A percentile compares a stretch with the other conserved stretches of the same genome.
phyloP scores from a whole-genome alignment of 352 stramenopile species.

The Phytophthora melonis region DNA sequence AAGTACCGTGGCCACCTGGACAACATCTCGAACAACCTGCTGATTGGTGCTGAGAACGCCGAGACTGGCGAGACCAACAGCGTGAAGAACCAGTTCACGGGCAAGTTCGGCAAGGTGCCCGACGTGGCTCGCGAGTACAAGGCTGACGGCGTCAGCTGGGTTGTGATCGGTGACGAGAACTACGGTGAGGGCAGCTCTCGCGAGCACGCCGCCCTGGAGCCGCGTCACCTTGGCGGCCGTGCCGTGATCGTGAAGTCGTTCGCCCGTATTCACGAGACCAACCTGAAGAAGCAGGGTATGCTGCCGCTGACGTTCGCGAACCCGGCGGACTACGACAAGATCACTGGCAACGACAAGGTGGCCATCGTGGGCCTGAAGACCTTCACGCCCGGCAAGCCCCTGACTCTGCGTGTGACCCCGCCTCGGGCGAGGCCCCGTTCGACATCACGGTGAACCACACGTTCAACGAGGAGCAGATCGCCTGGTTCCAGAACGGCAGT shows the following conservation, averaged over 20 bases:
- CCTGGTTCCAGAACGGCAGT: constrained; percentile 95
- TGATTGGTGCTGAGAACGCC: constrained; percentile 94
- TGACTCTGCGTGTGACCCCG: constrained; percentile 87
- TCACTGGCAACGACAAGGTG: constrained; percentile 93
- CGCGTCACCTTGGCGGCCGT: constrained; percentile 90
- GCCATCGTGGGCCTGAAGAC: constrained; percentile 88
- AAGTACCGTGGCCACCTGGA: constrained; percentile 95
- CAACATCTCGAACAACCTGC: constrained; percentile 96
- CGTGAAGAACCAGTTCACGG: constrained; percentile 92
- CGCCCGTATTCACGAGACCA: constrained; percentile 95
- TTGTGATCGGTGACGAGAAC: constrained; percentile 95
- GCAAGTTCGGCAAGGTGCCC: constrained; percentile 91
- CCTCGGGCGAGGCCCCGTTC: constrained; percentile 69
- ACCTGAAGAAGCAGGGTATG: constrained; percentile 97
- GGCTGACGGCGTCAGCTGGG: constrained; percentile 89
- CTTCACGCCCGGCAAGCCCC: constrained; percentile 88
- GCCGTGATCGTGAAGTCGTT: constrained; percentile 95
- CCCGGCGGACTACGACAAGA: constrained; percentile 93
- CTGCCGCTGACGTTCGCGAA: constrained; percentile 93
- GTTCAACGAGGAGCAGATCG: constrained; percentile 96
- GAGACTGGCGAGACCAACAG: constrained; percentile 94
- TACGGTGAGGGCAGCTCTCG: constrained; percentile 94
- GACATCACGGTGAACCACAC: constrained; percentile 94
- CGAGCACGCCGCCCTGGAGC: constrained; percentile 93
- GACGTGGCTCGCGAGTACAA: constrained; percentile 93